Conservation (phyloP, 805 yeast species). For the Schwanniomyces polymorphus region DNA sequence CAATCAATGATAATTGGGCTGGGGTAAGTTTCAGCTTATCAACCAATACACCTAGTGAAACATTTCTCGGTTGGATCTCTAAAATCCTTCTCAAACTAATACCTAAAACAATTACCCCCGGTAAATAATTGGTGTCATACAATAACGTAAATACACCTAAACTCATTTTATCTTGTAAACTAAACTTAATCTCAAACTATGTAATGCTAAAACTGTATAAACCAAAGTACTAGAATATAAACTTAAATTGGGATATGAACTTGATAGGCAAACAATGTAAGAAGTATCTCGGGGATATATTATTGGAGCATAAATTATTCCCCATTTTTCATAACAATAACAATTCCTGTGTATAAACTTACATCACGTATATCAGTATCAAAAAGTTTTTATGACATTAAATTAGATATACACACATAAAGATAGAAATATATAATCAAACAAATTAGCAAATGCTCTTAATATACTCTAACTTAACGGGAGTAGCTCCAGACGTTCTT, state of each 20-base stretch:
- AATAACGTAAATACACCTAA: slow-evolving; percentile 49
- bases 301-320: too few species aligned
- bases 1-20: slow-evolving; percentile 26
- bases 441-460: slow-evolving; percentile 5
- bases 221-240: too few species aligned
- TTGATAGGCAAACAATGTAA: background rate
- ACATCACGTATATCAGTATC: background rate
- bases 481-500: slow-evolving; percentile 95
- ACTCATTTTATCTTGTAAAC: slow-evolving; percentile 14
- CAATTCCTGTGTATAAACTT: background rate
- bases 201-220: too few species aligned
- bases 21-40: slow-evolving; percentile 25
- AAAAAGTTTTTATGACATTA: slow-evolving; percentile 16
- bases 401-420: slow-evolving; percentile 22
- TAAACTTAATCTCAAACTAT: too few species aligned
- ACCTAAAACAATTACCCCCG: slow-evolving; percentile 59
- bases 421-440: slow-evolving; percentile 7
- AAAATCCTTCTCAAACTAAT: slow-evolving; percentile 22
- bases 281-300: background rate
- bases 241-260: too few species aligned
- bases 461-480: slow-evolving; percentile 54
- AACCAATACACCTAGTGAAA: slow-evolving; percentile 31
- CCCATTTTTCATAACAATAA: too few species aligned
- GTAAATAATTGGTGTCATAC: slow-evolving; percentile 51
- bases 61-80: slow-evolving; percentile 3